Conservation (phyloP, 2,329 filamentous ascomycete species). For the Alternaria triticimaculans region DNA sequence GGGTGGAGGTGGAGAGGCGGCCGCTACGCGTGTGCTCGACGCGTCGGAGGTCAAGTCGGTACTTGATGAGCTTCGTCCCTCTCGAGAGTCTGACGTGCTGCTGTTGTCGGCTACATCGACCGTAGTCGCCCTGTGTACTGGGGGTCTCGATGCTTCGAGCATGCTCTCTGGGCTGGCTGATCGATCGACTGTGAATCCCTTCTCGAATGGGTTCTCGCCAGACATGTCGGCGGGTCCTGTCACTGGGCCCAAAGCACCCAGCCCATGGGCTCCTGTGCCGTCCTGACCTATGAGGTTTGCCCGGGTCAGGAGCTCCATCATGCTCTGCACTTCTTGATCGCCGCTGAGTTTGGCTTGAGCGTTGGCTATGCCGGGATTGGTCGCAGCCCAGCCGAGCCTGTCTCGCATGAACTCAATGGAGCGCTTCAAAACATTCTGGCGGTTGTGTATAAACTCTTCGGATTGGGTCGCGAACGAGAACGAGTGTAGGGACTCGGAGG, state of each 20-base stretch:
- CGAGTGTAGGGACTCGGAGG: slow-evolving; percentile 93
- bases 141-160: slow-evolving; percentile 27
- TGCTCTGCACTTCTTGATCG: slow-evolving; percentile 85
- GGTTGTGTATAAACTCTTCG: slow-evolving; percentile 87
- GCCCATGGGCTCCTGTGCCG: slow-evolving; percentile 60
- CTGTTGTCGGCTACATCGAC: slow-evolving; percentile 12
- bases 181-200: slow-evolving; percentile 69
- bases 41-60: slow-evolving; percentile 33
- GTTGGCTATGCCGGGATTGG: slow-evolving; percentile 76
- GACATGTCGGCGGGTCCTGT: slow-evolving; percentile 80
- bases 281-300: slow-evolving; percentile 79
- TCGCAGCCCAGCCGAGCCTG: slow-evolving; percentile 80
- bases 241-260: slow-evolving; percentile 67
- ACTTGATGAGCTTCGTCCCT: slow-evolving; percentile 21
- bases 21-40: slow-evolving; percentile 25
- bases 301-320: slow-evolving; percentile 85
- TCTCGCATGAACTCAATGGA: slow-evolving; percentile 98
- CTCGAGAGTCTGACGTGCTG: slow-evolving; percentile 18
- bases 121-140: slow-evolving; percentile 22
- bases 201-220: slow-evolving; percentile 83
- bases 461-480: slow-evolving; percentile 98
- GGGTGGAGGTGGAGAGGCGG: slow-evolving; percentile 27
- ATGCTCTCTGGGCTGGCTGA: slow-evolving; percentile 54
- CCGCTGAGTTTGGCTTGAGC: slow-evolving; percentile 83
- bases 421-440: slow-evolving; percentile 90